Base-by-base conservation (phyloP, 768 basidiomycete genomes). In the Tulasnella calospora region DNA sequence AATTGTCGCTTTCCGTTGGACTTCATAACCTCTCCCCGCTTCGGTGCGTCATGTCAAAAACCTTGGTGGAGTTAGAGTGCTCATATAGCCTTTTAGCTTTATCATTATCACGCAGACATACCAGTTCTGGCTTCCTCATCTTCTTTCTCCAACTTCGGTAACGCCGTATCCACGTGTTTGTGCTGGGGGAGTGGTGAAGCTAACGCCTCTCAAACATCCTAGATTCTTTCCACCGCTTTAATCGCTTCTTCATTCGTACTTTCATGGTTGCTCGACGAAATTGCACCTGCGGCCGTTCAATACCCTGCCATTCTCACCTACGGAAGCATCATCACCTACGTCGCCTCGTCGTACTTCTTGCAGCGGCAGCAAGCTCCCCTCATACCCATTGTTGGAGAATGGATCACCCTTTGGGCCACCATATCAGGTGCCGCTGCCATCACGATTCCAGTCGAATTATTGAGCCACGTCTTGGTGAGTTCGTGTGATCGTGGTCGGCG, bases 61-160 rank as follows among this genome's bases (percentile, higher is more conserved):
- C 71, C 55, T 21, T 36, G n/a, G 33, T 55, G 55, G 55, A 30
- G 55, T 19, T 57, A 71, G 71, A 1, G 71, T 35, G 76, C 41
- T 41, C 21, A 71, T 47, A n/a, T 74, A 35, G 57, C 61, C n/a
- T 46, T 80, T 3, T 78, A 94, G 93, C 73, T 90, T 92, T 41
- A 86, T 92, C 61, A 81, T 94, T 44, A 89, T 94, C 81, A 85
- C 89, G 30, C 91, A 92, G 81, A 92, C 92, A 83, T 90, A 92
- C 8, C 85, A 88, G 33, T 85, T 91, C 61, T 93, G 92, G 91
- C 85, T 91, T 71, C 87, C 88, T 75, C 85, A 89, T 7, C 82
- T 92, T 76, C 81, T 89, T 55, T 87, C 82, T 77, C 85, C 87
- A 71, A 84, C 87, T 70, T 87, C 87, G 73, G 90, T 90, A 81